These are phyloP conservation scores for Phytopythium delawarense DNA, from an alignment of 352 stramenopile species.

Conservation along the genomic window DNA sequence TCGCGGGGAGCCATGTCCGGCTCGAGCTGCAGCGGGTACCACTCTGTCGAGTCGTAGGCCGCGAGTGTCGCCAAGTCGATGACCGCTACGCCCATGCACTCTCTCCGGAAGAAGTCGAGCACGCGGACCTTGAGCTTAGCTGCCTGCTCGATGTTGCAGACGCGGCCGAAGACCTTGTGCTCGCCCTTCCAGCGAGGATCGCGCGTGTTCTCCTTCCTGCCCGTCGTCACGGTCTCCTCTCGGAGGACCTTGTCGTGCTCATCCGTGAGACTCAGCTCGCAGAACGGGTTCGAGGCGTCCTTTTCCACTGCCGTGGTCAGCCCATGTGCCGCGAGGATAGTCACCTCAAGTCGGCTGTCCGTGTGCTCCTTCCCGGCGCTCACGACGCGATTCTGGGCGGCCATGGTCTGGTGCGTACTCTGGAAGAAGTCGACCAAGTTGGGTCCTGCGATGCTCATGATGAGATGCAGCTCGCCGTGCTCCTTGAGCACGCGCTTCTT, in stretches of 20 bases:
- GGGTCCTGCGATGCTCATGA: slow-evolving; percentile 58
- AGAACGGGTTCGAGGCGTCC: slow-evolving; percentile 58
- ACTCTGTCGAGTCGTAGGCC: slow-evolving; percentile 38
- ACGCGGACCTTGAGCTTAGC: slow-evolving; percentile 46
- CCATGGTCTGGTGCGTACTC: slow-evolving; percentile 28
- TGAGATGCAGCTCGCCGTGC: slow-evolving; percentile 55
- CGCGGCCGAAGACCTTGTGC: slow-evolving; percentile 58
- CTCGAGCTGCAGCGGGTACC: slow-evolving; percentile 46
- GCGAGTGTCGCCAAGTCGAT: slow-evolving; percentile 53
- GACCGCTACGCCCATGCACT: slow-evolving; percentile 40
- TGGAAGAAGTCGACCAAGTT: slow-evolving; percentile 71
- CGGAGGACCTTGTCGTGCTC: slow-evolving; percentile 41
- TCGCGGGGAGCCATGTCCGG: slow-evolving; percentile 36
- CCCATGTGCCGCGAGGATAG: slow-evolving; percentile 39
- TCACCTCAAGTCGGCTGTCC: slow-evolving; percentile 68
- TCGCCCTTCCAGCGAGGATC: slow-evolving; percentile 61
- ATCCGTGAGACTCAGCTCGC: slow-evolving; percentile 56
- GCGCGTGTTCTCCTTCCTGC: slow-evolving; percentile 46
- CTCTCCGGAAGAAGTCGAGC: slow-evolving; percentile 51
- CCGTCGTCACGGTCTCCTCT: slow-evolving; percentile 46
- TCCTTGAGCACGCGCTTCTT: slow-evolving; percentile 39
- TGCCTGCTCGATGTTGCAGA: slow-evolving; percentile 54
- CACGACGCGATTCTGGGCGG: slow-evolving; percentile 35
- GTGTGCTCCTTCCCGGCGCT: slow-evolving; percentile 47
- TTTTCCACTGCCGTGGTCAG: slow-evolving; percentile 59